A percentile compares a stretch with the other conserved stretches of the same genome.
Conservation (phyloP, 164 flowering plant genomes). For the Aristolochia californica region DNA sequence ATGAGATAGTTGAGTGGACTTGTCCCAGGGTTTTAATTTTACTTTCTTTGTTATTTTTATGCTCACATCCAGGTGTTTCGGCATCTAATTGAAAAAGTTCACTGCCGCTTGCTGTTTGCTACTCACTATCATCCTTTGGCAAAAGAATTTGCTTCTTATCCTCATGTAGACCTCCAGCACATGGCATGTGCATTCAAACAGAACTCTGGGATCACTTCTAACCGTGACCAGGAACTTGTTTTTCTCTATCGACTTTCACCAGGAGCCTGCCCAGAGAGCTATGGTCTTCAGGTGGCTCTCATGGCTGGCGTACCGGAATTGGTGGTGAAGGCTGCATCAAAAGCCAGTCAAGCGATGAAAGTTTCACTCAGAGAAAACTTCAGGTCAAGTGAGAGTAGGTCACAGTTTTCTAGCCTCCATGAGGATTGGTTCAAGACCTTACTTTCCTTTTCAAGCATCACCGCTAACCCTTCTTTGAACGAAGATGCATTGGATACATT, state of each 20-base stretch:
- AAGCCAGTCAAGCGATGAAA: constrained; percentile 55
- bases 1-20: too few species aligned
- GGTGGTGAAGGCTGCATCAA: constrained; percentile 63
- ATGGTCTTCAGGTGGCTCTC: constrained; percentile 81
- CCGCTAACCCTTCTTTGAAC: constrained; percentile 13
- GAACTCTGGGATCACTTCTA: constrained; percentile 16
- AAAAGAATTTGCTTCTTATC: constrained; percentile 86
- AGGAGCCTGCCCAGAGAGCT: constrained; percentile 95
- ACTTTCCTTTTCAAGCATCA: constrained; percentile 20
- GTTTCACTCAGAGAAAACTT: constrained; percentile 45
- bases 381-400: constrained; percentile 64
- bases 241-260: constrained; percentile 69
- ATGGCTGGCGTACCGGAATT: constrained; percentile 81
- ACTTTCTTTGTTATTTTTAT: background rate
- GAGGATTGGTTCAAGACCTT: constrained; percentile 69
- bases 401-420: constrained; percentile 80
- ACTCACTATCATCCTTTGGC: constrained; percentile 95
- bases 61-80: constrained; percentile 75
- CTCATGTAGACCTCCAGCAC: constrained; percentile 72
- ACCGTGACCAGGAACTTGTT: constrained; percentile 42
- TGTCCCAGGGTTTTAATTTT: too few species aligned
- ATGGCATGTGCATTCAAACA: constrained; percentile 69
- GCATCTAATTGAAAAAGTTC: constrained; percentile 84
- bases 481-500: constrained; percentile 58
- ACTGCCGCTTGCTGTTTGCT: constrained; percentile 83